These are phyloP conservation scores for Fraxinus platypoda DNA, from an alignment of 305 asterid genomes.

Conservation along the genomic window DNA sequence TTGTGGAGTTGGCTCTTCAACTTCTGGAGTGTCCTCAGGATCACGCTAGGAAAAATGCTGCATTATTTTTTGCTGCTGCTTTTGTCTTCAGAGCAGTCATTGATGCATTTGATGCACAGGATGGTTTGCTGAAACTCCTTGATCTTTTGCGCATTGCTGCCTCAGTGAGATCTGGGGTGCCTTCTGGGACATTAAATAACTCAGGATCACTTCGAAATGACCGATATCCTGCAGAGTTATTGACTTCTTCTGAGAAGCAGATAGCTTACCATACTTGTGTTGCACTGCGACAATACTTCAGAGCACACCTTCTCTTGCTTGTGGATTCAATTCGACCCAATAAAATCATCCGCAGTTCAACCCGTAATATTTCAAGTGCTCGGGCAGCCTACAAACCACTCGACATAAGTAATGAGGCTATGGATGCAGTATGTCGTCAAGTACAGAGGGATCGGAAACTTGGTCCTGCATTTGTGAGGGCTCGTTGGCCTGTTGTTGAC, in stretches of 20 bases:
- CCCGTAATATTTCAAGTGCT: constrained; percentile 58
- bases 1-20: constrained; percentile 90
- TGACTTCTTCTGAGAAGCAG: constrained; percentile 94
- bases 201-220: constrained; percentile 76
- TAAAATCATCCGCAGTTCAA: constrained; percentile 71
- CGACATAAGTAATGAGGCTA: constrained; percentile 90
- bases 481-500: constrained; percentile 90
- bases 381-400: constrained; percentile 91
- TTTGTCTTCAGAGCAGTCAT: constrained; percentile 93
- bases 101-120: constrained; percentile 88
- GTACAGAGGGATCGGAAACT: constrained; percentile 92
- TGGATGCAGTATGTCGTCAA: constrained; percentile 85
- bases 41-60: constrained; percentile 88
- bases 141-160: constrained; percentile 85
- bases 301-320: constrained; percentile 83
- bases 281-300: constrained; percentile 84
- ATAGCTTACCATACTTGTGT: constrained; percentile 93
- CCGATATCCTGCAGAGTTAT: constrained; percentile 72
- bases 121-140: constrained; percentile 83
- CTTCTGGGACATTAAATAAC: constrained; percentile 68
- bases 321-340: constrained; percentile 90
- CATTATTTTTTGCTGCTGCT: constrained; percentile 85
- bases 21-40: constrained; percentile 83
- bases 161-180: constrained; percentile 84
- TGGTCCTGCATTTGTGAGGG: constrained; percentile 81